Evolutionary conservation across 2,329 filamentous ascomycete genomes (phyloP), one percentile per base, ranked within the genome.

Genomic region (Ploettnerulaceae sp.): DNA sequence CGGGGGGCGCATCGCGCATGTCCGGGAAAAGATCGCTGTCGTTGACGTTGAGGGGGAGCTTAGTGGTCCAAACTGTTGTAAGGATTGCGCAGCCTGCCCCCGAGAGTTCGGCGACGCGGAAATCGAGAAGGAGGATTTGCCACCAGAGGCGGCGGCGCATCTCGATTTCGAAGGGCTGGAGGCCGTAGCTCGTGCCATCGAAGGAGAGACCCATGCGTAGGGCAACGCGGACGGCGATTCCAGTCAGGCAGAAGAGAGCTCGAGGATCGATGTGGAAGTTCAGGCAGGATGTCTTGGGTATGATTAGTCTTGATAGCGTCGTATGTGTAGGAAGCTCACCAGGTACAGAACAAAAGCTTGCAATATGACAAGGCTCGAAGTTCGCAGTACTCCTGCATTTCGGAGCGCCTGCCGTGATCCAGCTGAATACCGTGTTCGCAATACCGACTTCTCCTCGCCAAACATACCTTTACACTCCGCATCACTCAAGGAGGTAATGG

Each of bases 291-390:
- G 46, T 26, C 57, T 55, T 26, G 12, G 11, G 11, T 8, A 22
- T 22, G 3, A 55, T 26, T 3, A 28, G 11, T 32, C 11, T 43
- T 26, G 11, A 33, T n/a, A 21, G 25, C 7, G 12, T 4, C 12
- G 28, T 4, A n/a, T n/a, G n/a, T n/a, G n/a, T n/a, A 9, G 7
- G n/a, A 57, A 12, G 47, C 71, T 66, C 70, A 84, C 80, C 47
- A 86, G 69, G 55, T 83, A 86, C 12, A 88, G 67, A 5, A 83
- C 67, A 47, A 81, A 81, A 1, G 82, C 84, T 63, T 88, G 83
- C 18, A 89, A 65, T 3, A 83, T 72, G 40, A 77, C 74, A 7
- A 85, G 60, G 48, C 88, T 82, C 1, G 77, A 76, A 9, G 77
- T 77, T 21, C 79, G 74, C 66, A 89, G 48, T 9, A 87, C 83